Evolutionary conservation across 352 stramenopile genomes (phyloP), one percentile per base, ranked within the genome.

Genomic region (Globisporangium recalcitrans): DNA sequence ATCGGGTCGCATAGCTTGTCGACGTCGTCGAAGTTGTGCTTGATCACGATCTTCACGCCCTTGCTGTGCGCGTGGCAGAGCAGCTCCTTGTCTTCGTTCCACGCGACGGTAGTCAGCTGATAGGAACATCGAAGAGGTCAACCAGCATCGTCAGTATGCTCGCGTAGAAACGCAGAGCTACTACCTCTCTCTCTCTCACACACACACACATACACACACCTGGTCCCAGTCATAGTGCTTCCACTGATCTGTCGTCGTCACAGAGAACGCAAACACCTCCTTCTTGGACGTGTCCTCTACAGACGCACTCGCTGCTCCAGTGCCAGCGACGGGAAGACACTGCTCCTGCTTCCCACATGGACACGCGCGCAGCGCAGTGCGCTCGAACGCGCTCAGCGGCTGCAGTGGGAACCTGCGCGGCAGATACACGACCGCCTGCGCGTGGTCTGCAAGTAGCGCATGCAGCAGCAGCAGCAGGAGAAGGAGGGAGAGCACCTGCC

Each of bases 181-280:
- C 34, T 42, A n/a, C 13, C 34, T n/a, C n/a, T n/a, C n/a, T n/a
- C n/a, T n/a, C n/a, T n/a, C n/a, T 19, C 8, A 32, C 14, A 66
- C 21, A 29, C 36, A 52, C 21, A 26, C 4, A 54, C n/a, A 60
- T 48, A 26, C 13, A 42, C 32, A 8, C 7, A 83, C 76, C 65
- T 75, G 65, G 0, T 88, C 74, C 80, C 80, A 94, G 65, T 94
- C 85, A 64, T 94, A 94, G 58, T 74, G 73, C 48, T 81, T 84
- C 85, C 85, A 94, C 3, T 76, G 77, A 51, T 90, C 73, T 21
- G 80, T 68, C 0, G 59, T 78, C 7, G 76, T 64, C 11, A 87
- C 74, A 1, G 85, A 94, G 65, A 94, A 94, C 52, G 80, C 82
- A 58, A 91, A 94, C 3, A 94, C 72, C 63, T 94, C 81, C 16